These are phyloP conservation scores for Cryptococcus neoformans DNA, from an alignment of 1,284 basidiomycete genomes.

Conservation along the genomic window DNA sequence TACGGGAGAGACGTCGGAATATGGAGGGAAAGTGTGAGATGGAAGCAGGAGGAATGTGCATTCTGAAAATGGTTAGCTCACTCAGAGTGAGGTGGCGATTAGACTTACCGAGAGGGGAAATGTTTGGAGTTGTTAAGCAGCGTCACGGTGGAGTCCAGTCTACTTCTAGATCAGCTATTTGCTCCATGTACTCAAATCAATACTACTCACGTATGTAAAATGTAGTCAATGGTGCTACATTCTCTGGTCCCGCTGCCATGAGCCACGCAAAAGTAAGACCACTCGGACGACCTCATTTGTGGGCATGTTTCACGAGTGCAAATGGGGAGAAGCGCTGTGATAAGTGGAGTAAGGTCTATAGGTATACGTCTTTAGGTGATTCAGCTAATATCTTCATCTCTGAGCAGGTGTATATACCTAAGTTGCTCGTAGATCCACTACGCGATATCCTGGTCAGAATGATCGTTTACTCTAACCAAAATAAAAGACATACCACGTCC, in stretches of 20 bases:
- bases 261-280: slow-evolving; percentile 93
- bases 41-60: slow-evolving; percentile 75
- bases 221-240: slow-evolving; percentile 98
- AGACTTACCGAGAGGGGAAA: slow-evolving; percentile 76
- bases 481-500: slow-evolving; percentile 47
- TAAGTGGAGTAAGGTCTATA: slow-evolving; percentile 84
- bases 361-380: slow-evolving; percentile 68
- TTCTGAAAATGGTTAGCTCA: slow-evolving; percentile 48
- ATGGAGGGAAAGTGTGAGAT: slow-evolving; percentile 77
- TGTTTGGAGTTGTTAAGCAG: slow-evolving; percentile 84
- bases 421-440: slow-evolving; percentile 95
- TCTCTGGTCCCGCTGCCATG: slow-evolving; percentile 60
- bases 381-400: neutral
- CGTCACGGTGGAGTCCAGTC: slow-evolving; percentile 87
- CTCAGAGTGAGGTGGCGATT: neutral
- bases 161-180: slow-evolving; percentile 69
- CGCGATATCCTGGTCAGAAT: neutral
- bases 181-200: neutral
- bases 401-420: slow-evolving; percentile 57
- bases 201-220: slow-evolving; percentile 73
- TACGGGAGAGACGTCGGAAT: slow-evolving; percentile 71
- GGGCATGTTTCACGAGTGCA: slow-evolving; percentile 82
- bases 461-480: neutral
- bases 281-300: slow-evolving; percentile 96
- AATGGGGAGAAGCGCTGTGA: slow-evolving; percentile 78